Percentiles rank a stretch among this genome's conserved stretches.
Conservation (phyloP, 805 yeast genomes). For the Sugiyamaella lignohabitans region DNA sequence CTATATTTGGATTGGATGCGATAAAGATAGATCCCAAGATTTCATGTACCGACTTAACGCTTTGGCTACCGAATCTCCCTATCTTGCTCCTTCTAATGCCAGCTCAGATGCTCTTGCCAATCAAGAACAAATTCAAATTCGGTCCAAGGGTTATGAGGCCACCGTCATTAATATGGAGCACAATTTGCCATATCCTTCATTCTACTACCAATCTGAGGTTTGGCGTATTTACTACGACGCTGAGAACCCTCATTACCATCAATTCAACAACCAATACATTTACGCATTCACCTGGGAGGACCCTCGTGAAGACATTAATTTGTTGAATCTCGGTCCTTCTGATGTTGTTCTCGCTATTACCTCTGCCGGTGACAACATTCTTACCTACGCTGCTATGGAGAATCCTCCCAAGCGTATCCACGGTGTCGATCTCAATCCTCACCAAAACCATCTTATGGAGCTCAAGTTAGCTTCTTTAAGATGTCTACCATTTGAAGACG, state of each 20-base stretch:
- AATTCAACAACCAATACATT: constrained; percentile 71
- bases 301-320: constrained; percentile 70
- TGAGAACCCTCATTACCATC: constrained; percentile 55
- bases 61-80: constrained; percentile 76
- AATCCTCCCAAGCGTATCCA: constrained; percentile 72
- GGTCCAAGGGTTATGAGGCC: constrained; percentile 68
- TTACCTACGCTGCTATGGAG: constrained; percentile 65
- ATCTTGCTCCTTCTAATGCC: constrained; percentile 50
- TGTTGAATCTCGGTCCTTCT: constrained; percentile 50
- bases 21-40: constrained; percentile 46
- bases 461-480: constrained; percentile 68
- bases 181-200: constrained; percentile 71
- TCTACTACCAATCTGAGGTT: constrained; percentile 68
- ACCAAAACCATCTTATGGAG: constrained; percentile 74
- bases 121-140: constrained; percentile 12
- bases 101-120: constrained; percentile 9
- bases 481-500: constrained; percentile 45
- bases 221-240: constrained; percentile 82
- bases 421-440: constrained; percentile 80
- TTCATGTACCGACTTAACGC: constrained; percentile 53
- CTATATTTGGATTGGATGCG: constrained; percentile 77
- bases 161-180: constrained; percentile 55
- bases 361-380: constrained; percentile 78
- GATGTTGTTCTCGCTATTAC: constrained; percentile 80
- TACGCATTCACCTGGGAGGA: constrained; percentile 92